Evolutionary conservation across 352 stramenopile species (phyloP), one percentile per base, ranked within the genome.

Genomic region (Globisporangium megalacanthum): DNA sequence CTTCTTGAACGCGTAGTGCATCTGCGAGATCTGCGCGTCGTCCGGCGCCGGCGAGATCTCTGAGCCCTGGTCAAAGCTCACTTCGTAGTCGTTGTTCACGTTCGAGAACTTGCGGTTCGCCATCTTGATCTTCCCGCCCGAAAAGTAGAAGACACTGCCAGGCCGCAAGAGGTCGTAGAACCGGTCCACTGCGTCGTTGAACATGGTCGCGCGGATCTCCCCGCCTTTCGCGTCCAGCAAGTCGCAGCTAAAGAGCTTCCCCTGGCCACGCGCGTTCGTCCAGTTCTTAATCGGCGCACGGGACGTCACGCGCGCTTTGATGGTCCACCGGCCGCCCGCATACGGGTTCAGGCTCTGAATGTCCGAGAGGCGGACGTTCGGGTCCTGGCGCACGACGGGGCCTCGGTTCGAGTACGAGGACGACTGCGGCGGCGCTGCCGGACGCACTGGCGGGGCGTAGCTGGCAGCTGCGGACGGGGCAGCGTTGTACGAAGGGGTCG

Each of bases 181-280:
- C 66, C 98, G 98, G 64, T 99, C 96, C 15, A 98, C 95, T 0
- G 88, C 94, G 52, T 99, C 97, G 62, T 99, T 99, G 74, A 99
- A 99, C 66, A 99, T 97, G 20, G 97, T 99, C 49, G 80, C 95
- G 48, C 95, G 89, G 57, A 99, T 98, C 74, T 99, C 97, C 19
- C 88, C 92, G 31, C 94, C 96, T 35, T 90, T 89, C 20, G 81
- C 72, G 69, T 99, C 97, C 35, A 99, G 72, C 33, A 99, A 72
- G 60, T 98, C 96, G 36, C 98, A 77, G 55, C 81, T 97, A 66
- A 99, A 99, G 1, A 99, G 84, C 62, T 94, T 96, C 53, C 97
- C 97, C 59, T 98, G 93, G 6, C 96, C 96, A 51, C 94, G 92
- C 31, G 89, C 82, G 69, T 99, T 99, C 60, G 71, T 95, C 96